Conservation (phyloP, 441 rosid species). For the Capsella rubella region DNA sequence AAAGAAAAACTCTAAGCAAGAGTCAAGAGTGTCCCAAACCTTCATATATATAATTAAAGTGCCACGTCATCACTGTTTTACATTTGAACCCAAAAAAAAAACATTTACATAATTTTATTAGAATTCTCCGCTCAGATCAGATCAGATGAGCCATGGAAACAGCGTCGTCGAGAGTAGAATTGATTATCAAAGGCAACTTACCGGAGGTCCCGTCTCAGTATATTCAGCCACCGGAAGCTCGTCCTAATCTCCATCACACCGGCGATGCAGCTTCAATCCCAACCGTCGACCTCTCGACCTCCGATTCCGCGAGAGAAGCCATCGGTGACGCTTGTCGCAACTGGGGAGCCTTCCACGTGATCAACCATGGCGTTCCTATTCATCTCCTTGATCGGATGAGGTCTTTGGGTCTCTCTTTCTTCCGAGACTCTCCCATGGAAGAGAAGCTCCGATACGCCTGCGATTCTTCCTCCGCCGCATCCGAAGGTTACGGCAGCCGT, state of each 20-base stretch:
- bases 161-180: constrained; percentile 61
- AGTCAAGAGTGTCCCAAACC: too few species aligned
- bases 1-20: background rate
- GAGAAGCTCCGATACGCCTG: constrained; percentile 81
- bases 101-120: background rate
- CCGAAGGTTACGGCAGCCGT: constrained; percentile 86
- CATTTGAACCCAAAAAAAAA: background rate
- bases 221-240: constrained; percentile 68
- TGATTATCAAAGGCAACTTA: constrained; percentile 50
- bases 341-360: constrained; percentile 93
- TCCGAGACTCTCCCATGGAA: constrained; percentile 57
- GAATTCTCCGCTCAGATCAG: background rate
- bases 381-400: constrained; percentile 58
- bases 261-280: constrained; percentile 49
- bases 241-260: constrained; percentile 45
- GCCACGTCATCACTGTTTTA: background rate
- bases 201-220: constrained; percentile 72
- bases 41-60: background rate
- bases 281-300: constrained; percentile 53
- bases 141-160: constrained; percentile 38
- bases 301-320: constrained; percentile 44
- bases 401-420: constrained; percentile 60
- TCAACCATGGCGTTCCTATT: constrained; percentile 74
- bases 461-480: constrained; percentile 66
- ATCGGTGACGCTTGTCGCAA: constrained; percentile 65